Percentiles rank a stretch among this genome's conserved stretches.
Evolutionary conservation across 495 filamentous ascomycete genomes (phyloP).

Genomic region (Aspergillus sclerotiicarbonarius): DNA sequence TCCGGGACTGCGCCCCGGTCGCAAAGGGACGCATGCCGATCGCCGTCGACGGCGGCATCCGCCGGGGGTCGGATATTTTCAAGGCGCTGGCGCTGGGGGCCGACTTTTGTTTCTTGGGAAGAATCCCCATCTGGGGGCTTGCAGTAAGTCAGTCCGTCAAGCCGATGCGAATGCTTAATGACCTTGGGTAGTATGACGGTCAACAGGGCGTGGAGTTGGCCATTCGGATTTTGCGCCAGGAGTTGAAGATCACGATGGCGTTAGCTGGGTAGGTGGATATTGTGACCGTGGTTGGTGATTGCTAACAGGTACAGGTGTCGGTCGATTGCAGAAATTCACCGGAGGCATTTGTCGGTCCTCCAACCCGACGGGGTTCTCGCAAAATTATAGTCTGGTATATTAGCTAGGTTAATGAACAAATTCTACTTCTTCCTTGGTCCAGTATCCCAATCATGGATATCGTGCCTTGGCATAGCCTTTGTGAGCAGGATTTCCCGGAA

Average conservation of each 20-base stretch:
- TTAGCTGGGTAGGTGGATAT: constrained; percentile 30
- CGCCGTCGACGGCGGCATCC: constrained; percentile 82
- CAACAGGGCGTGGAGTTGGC: constrained; percentile 38
- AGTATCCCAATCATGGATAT: too few species aligned
- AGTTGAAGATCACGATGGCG: constrained; percentile 39
- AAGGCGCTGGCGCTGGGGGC: constrained; percentile 91
- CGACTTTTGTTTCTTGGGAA: constrained; percentile 73
- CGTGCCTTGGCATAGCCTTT: too few species aligned
- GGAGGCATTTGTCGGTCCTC: constrained; percentile 29
- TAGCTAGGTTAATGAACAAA: neutral
- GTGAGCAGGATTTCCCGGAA: too few species aligned
- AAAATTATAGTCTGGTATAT: constrained; percentile 2
- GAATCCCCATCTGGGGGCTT: constrained; percentile 75
- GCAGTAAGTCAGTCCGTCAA: constrained; percentile 29
- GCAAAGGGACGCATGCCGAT: constrained; percentile 77
- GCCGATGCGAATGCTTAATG: constrained; percentile 9
- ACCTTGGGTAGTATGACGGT: constrained; percentile 39
- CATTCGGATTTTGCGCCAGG: constrained; percentile 37
- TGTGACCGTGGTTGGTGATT: neutral
- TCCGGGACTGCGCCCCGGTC: constrained; percentile 84
- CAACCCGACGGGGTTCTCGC: constrained; percentile 29
- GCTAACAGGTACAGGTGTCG: constrained; percentile 16
- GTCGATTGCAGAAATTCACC: constrained; percentile 31
- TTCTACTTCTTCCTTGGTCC: too few species aligned
- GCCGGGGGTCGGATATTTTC: constrained; percentile 87